These are phyloP conservation scores for Stylosanthes scabra DNA, from an alignment of 331 rosid genomes.

Conservation along the genomic window DNA sequence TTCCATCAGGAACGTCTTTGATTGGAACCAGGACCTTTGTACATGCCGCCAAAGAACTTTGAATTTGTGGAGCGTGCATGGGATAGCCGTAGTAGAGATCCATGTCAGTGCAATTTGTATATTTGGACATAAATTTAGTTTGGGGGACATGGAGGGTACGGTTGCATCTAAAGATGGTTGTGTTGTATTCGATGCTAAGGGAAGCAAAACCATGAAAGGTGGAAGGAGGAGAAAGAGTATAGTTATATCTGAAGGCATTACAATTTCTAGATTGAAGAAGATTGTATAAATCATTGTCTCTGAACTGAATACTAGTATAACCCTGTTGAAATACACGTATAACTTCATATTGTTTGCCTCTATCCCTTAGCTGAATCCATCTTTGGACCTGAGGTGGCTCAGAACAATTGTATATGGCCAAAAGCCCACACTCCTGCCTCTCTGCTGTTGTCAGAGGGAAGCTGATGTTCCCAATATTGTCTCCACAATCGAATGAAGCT, in stretches of 20 bases:
- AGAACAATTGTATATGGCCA: constrained; percentile 26
- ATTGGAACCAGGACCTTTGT: constrained; percentile 39
- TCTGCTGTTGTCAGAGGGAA: constrained; percentile 42
- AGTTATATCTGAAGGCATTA: neutral
- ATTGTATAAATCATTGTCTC: neutral
- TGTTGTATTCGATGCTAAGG: rapidly evolving
- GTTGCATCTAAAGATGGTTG: constrained; percentile 40
- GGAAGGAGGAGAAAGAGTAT: constrained; percentile 31
- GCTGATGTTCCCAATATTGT: constrained; percentile 22
- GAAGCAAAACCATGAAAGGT: constrained; percentile 12
- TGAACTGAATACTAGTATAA: neutral
- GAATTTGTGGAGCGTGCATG: rapidly evolving
- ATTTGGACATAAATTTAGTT: rapidly evolving
- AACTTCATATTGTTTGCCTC: neutral
- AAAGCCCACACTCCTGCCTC: constrained; percentile 37
- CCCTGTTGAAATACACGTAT: rapidly evolving
- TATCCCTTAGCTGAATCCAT: neutral
- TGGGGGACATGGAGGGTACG: neutral
- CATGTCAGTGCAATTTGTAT: rapidly evolving
- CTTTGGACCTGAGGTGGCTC: neutral
- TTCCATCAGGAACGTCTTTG: constrained; percentile 20
- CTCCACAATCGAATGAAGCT: constrained; percentile 40
- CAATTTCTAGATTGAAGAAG: constrained; percentile 25
- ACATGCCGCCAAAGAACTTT: constrained; percentile 12
- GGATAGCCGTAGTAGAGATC: neutral